Evolutionary conservation across 2,329 filamentous ascomycete genomes (phyloP).

Genomic region (Paecilomyces sp.): DNA sequence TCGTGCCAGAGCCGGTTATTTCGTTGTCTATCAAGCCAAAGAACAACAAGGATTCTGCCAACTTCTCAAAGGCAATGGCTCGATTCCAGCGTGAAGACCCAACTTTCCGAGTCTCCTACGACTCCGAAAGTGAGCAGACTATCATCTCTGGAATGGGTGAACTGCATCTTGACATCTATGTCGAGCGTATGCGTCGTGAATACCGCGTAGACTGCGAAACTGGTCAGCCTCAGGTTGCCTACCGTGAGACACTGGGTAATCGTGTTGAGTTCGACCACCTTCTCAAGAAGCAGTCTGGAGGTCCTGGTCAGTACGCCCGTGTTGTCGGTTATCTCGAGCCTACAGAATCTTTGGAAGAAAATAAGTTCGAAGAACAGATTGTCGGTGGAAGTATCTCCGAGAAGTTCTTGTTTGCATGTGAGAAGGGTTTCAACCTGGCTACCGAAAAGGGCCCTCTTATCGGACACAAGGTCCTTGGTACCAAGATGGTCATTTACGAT

Average conservation of each 20-base stretch:
- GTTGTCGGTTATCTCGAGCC: conserved; percentile 91
- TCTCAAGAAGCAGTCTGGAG: conserved; percentile 90
- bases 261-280: conserved; percentile 83
- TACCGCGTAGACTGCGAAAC: conserved; percentile 94
- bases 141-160: conserved; percentile 99
- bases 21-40: conserved; percentile 97
- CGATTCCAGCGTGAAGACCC: conserved; percentile 98
- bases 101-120: conserved; percentile 91
- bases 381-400: conserved; percentile 86
- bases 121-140: conserved; percentile 87
- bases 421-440: conserved; percentile 82
- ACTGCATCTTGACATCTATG: conserved; percentile 91
- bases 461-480: conserved; percentile 85
- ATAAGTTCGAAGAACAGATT: conserved; percentile 81
- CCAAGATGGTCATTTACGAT: conserved; percentile 88
- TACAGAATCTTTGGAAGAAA: conserved; percentile 62
- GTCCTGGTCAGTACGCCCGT: conserved; percentile 89
- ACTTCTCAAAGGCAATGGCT: conserved; percentile 98
- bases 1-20: conserved; percentile 95
- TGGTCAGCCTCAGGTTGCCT: conserved; percentile 94
- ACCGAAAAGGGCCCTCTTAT: conserved; percentile 84
- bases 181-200: conserved; percentile 92
- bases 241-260: conserved; percentile 84
- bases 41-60: conserved; percentile 79
- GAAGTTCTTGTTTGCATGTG: conserved; percentile 90